Evolutionary conservation across 139 green algal species (phyloP), one percentile per base, ranked within the genome.

Genomic region (Raphidocelis subcapitata): DNA sequence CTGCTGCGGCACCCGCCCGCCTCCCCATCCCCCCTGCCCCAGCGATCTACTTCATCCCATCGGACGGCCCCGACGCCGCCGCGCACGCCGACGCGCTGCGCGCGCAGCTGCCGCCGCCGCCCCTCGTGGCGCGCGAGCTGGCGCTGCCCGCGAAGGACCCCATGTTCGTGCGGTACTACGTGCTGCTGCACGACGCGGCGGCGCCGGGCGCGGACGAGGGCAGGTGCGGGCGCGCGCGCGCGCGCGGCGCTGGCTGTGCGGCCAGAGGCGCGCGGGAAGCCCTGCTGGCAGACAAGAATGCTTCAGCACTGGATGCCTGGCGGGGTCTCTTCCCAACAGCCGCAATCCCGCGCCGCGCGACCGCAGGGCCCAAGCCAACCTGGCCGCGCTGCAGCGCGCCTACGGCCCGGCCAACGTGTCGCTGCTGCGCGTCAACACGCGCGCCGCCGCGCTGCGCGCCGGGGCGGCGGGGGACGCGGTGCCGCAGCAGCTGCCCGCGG

Each of bases 121-220:
- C 77, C 2, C 74, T 86, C 8, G 75, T 82, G 74, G 49, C 62
- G 33, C 31, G 31, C 15, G 35, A 82, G 49, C 61, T 75, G 1
- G 81, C 85, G 80, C 73, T 81, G 29, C 75, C 80, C 2, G 3
- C 79, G 35, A 62, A 49, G 3, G 84, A 89, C 67, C 56, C 44
- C 24, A 60, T 82, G 35, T 83, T 87, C 54, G 72, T 81, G 15
- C 67, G 72, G n/a, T 76, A 86, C 73, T 85, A 80, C 41, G 44
- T 89, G 69, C 79, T 89, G 73, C 73, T 89, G 60, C 73, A 80
- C 54, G 81, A 89, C 54, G 73, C 61, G n/a, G 67, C 77, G 2
- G 72, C 72, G 23, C 44, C 26, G 26, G 74, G n/a, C n/a, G n/a
- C 66, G 57, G 73, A 62, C n/a, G 78, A 84, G 2, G 5, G 29